Conservation (phyloP, 1,284 basidiomycete species). For the Trichosporon faecale region DNA sequence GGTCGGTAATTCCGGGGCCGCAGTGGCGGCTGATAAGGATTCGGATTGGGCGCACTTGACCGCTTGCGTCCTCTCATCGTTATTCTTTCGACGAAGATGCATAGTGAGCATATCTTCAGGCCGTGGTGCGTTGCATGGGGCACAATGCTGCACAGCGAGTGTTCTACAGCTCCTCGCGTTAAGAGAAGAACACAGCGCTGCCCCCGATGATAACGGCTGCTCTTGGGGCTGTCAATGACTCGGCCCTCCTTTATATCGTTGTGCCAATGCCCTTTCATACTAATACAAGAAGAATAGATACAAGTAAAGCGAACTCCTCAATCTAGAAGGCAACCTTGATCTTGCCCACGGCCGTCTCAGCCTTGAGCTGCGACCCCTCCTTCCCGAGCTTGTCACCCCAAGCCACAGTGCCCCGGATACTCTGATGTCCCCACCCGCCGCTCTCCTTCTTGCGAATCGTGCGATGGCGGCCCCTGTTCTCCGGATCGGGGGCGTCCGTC, state of each 20-base stretch:
- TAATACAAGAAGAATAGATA: conserved; percentile 3
- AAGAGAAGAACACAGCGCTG: too few relatives aligned
- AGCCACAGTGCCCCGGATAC: not conserved
- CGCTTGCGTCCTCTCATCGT: not conserved
- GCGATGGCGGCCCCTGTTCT: not conserved
- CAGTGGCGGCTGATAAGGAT: not conserved
- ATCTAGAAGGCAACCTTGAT: conserved; percentile 5
- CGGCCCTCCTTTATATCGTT: too few relatives aligned
- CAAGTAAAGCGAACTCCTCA: not conserved
- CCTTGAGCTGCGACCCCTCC: not conserved
- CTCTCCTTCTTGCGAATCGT: not conserved
- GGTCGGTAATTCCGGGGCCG: not conserved
- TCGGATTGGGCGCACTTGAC: not conserved
- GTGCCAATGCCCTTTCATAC: not conserved
- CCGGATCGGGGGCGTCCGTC: not conserved
- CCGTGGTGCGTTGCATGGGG: too few relatives aligned
- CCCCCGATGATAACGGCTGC: too few relatives aligned
- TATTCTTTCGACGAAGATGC: too few relatives aligned
- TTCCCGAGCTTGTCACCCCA: not conserved
- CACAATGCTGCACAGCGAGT: too few relatives aligned
- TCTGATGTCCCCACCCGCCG: not conserved
- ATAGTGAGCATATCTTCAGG: too few relatives aligned
- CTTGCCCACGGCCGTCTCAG: conserved; percentile 10
- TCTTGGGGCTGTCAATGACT: too few relatives aligned
- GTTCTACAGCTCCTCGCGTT: too few relatives aligned